A percentile compares a stretch with the other conserved stretches of the same genome.
phyloP scores from a whole-genome alignment of 495 filamentous ascomycete genomes.

The Alectoria sarmentosa region DNA sequence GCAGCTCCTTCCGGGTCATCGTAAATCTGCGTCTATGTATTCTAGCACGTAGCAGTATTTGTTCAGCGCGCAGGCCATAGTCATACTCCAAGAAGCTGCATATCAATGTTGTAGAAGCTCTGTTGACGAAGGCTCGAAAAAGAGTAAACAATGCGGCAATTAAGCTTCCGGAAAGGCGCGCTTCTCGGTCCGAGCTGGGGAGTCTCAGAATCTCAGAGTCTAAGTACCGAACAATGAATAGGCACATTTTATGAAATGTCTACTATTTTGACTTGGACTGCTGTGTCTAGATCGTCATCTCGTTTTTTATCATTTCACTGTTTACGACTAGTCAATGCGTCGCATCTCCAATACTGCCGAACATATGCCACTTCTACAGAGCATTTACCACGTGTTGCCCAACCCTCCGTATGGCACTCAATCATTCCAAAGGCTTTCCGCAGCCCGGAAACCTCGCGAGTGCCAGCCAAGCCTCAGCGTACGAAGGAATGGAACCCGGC shows the following conservation, averaged over 20 bases:
- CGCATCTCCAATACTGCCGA: not conserved
- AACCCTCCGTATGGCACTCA: constrained; percentile 62
- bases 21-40: constrained; percentile 4
- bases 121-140: not conserved
- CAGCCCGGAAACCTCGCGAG: constrained; percentile 25
- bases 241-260: not conserved
- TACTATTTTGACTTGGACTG: not conserved
- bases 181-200: constrained; percentile 5
- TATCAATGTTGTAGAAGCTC: constrained; percentile 7
- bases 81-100: constrained; percentile 1
- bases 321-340: not conserved
- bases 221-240: not conserved
- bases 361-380: constrained; percentile 28
- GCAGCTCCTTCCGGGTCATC: constrained; percentile 24
- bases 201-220: too few relatives aligned
- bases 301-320: not conserved
- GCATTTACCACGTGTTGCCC: constrained; percentile 50
- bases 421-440: constrained; percentile 49
- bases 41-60: not conserved
- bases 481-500: constrained; percentile 85
- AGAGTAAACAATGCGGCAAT: constrained; percentile 19
- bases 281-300: not conserved
- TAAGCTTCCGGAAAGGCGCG: constrained; percentile 7
- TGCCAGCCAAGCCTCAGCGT: constrained; percentile 37
- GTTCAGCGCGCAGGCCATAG: constrained; percentile 1